Evolutionary conservation across 2,329 filamentous ascomycete species (phyloP).

Genomic region (Calonectria henricotiae): DNA sequence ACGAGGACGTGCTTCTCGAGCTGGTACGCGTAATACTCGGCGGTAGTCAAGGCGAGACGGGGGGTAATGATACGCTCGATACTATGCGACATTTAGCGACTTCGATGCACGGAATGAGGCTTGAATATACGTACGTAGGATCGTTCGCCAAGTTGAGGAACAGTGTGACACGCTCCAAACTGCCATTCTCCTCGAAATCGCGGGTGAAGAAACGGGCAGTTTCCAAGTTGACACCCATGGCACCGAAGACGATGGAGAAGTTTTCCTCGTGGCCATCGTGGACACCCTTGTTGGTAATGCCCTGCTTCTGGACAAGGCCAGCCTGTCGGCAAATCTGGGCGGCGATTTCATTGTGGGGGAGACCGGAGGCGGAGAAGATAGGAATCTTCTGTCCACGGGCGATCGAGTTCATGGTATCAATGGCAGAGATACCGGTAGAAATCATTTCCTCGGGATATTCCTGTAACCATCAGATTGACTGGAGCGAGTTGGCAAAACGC

Average conservation of each 20-base stretch:
- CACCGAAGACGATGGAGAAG: constrained; percentile 99
- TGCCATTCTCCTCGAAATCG: constrained; percentile 99
- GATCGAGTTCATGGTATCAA: constrained; percentile 98
- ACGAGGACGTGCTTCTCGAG: constrained; percentile 99
- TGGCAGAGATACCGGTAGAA: constrained; percentile 98
- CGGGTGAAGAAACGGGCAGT: constrained; percentile 98
- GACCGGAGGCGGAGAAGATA: constrained; percentile 98
- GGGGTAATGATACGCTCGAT: constrained; percentile 99
- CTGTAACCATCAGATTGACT: constrained; percentile 63
- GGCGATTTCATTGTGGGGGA: constrained; percentile 99
- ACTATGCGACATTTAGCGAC: constrained; percentile 63
- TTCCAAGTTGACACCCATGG: constrained; percentile 99
- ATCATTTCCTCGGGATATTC: constrained; percentile 99
- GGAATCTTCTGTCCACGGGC: constrained; percentile 99
- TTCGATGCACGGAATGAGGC: neutral
- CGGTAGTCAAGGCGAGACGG: constrained; percentile 96
- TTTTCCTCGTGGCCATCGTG: constrained; percentile 99
- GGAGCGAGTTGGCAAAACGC: neutral
- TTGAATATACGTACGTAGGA: constrained; percentile 82
- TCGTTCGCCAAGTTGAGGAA: constrained; percentile 99
- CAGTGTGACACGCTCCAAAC: constrained; percentile 95
- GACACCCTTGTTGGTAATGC: constrained; percentile 90
- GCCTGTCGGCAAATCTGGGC: constrained; percentile 99
- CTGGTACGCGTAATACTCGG: constrained; percentile 99
- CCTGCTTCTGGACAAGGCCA: constrained; percentile 85